Evolutionary conservation across 768 basidiomycete species (phyloP).

Genomic region (Solioccasus polychromus): DNA sequence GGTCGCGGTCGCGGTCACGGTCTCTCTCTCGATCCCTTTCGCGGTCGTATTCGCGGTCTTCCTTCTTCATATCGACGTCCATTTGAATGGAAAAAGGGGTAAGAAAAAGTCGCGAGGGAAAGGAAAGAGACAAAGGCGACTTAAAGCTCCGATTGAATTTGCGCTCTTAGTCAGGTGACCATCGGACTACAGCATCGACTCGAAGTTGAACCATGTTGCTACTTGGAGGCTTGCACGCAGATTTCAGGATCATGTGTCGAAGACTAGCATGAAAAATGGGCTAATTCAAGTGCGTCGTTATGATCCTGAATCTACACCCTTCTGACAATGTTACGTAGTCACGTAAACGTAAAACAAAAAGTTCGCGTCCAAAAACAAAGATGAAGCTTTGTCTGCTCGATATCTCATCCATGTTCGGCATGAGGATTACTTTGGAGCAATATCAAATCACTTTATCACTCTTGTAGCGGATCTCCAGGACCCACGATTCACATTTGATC

Average conservation of each 20-base stretch:
- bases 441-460: neutral
- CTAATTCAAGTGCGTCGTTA: neutral
- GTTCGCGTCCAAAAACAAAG: neutral
- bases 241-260: too few relatives aligned
- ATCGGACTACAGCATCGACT: neutral
- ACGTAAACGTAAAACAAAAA: neutral
- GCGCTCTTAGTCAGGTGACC: constrained; percentile 16
- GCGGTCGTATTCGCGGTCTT: constrained; percentile 67
- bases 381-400: neutral
- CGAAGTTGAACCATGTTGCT: neutral
- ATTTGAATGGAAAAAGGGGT: constrained; percentile 35
- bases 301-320: neutral
- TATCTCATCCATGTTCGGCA: neutral
- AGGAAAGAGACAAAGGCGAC: constrained; percentile 12
- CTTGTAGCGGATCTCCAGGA: neutral
- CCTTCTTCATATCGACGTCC: constrained; percentile 86
- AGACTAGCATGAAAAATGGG: too few relatives aligned
- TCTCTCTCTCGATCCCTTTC: constrained; percentile 44
- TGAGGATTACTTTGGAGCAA: neutral
- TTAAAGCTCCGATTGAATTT: constrained; percentile 23
- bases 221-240: too few relatives aligned
- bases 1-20: constrained; percentile 34
- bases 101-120: constrained; percentile 5
- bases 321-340: neutral
- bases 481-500: constrained; percentile 4